A percentile compares a stretch with the other conserved stretches of the same genome.
Conservation (phyloP, 2,329 filamentous ascomycete genomes). For the Xylariales sp. region DNA sequence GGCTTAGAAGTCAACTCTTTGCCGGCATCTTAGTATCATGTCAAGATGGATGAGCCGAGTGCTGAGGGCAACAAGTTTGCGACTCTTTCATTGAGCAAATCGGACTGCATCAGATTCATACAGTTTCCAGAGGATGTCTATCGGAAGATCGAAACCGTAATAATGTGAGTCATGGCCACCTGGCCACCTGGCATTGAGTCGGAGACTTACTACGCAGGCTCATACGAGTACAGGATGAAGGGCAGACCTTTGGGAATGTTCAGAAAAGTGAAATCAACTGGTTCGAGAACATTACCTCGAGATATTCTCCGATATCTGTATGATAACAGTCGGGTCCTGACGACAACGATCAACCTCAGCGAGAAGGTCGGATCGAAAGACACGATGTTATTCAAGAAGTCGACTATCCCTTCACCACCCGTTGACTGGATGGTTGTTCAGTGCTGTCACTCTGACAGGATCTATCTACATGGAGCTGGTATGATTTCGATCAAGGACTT, state of each 20-base stretch:
- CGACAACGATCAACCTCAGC: constrained; percentile 1
- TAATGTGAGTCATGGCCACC: constrained; percentile 18
- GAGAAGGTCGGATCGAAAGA: constrained; percentile 4
- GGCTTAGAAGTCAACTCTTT: too few species aligned
- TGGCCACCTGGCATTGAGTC: constrained; percentile 20
- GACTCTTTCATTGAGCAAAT: constrained; percentile 19
- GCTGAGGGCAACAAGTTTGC: too few species aligned
- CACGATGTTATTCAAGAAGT: constrained; percentile 3
- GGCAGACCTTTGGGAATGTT: constrained; percentile 15
- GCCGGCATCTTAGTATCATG: too few species aligned
- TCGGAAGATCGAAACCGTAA: constrained; percentile 12
- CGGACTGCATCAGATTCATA: constrained; percentile 18
- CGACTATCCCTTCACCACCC: neutral
- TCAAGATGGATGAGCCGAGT: too few species aligned
- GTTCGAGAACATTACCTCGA: constrained; percentile 16
- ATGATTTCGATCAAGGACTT: neutral
- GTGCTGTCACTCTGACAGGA: neutral
- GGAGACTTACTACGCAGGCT: constrained; percentile 6
- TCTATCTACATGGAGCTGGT: neutral
- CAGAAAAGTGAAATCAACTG: constrained; percentile 12
- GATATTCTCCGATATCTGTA: constrained; percentile 18
- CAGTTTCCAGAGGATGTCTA: constrained; percentile 16
- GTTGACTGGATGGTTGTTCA: constrained; percentile 1
- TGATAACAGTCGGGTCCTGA: constrained; percentile 12
- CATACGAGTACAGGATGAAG: constrained; percentile 18